Percentiles rank a stretch among this genome's conserved stretches.
Evolutionary conservation across 768 basidiomycete species (phyloP).

Genomic region (Cystoderma amianthinum): DNA sequence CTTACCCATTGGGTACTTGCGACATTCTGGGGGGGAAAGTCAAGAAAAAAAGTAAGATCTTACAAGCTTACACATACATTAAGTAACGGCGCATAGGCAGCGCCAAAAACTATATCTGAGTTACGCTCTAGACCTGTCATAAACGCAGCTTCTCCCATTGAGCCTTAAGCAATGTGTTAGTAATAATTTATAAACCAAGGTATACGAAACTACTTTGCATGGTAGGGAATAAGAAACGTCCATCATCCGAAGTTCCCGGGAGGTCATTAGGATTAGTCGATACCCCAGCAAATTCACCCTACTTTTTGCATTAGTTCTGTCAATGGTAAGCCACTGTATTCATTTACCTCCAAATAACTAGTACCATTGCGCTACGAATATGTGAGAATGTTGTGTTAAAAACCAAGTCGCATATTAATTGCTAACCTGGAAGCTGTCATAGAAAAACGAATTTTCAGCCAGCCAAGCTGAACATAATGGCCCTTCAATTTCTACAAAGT

Average conservation of each 20-base stretch:
- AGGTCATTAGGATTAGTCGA: slow-evolving; percentile 29
- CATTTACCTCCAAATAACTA: no score
- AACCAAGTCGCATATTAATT: no score
- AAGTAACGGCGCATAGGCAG: slow-evolving; percentile 51
- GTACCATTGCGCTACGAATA: slow-evolving; percentile 52
- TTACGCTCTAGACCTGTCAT: slow-evolving; percentile 54
- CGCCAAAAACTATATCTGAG: slow-evolving; percentile 32
- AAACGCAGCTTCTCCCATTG: slow-evolving; percentile 50
- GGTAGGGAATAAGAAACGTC: slow-evolving; percentile 43
- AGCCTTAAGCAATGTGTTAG: slow-evolving; percentile 17
- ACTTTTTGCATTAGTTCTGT: neutral
- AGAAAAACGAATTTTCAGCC: slow-evolving; percentile 26
- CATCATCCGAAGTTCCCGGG: slow-evolving; percentile 29
- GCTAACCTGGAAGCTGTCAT: slow-evolving; percentile 19
- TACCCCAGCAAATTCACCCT: slow-evolving; percentile 52
- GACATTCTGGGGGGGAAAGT: neutral
- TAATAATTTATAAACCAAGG: neutral
- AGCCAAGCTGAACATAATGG: slow-evolving; percentile 19
- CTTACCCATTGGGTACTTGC: neutral
- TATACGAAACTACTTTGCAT: slow-evolving; percentile 31
- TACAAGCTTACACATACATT: slow-evolving; percentile 16
- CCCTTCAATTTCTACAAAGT: neutral
- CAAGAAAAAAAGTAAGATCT: neutral
- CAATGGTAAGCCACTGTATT: neutral
- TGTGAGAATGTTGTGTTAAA: neutral